phyloP scores from a whole-genome alignment of 2,329 filamentous ascomycete species.

The Gnomoniopsis smithogilvyi region DNA sequence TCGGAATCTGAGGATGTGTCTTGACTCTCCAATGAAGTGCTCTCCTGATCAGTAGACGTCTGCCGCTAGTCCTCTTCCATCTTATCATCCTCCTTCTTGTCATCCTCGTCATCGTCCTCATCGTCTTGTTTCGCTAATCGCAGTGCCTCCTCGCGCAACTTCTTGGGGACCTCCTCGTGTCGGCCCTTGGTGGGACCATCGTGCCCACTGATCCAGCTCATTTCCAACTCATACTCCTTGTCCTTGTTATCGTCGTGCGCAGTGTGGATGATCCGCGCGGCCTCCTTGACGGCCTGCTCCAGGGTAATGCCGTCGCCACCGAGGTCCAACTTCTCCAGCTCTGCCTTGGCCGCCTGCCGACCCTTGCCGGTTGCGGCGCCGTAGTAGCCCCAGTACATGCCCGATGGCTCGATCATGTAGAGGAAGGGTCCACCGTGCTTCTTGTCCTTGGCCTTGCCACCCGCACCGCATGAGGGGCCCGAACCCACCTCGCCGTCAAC shows the following conservation, averaged over 20 bases:
- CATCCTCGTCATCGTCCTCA: constrained; percentile 79
- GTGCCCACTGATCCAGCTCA: constrained; percentile 91
- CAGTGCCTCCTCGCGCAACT: constrained; percentile 87
- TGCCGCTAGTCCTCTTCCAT: constrained; percentile 66
- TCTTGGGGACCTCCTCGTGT: constrained; percentile 90
- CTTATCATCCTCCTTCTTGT: constrained; percentile 66
- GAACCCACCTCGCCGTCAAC: constrained; percentile 89
- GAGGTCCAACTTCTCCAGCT: constrained; percentile 96
- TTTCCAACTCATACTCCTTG: constrained; percentile 98
- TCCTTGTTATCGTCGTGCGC: constrained; percentile 99
- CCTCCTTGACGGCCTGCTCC: constrained; percentile 89
- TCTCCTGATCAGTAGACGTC: neutral
- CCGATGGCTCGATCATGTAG: constrained; percentile 99
- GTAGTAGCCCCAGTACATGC: constrained; percentile 98
- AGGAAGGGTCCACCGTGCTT: constrained; percentile 86
- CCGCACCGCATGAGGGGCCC: constrained; percentile 75
- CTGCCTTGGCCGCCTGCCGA: constrained; percentile 92
- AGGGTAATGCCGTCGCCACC: constrained; percentile 73
- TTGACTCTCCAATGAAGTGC: neutral
- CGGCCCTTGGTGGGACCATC: constrained; percentile 88
- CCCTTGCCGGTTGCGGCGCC: constrained; percentile 97
- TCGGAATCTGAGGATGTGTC: neutral
- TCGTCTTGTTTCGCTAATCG: constrained; percentile 83
- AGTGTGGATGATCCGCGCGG: constrained; percentile 93
- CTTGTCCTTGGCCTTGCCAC: constrained; percentile 72